These are phyloP conservation scores for Astraeus odoratus DNA, from an alignment of 768 basidiomycete genomes.

Conservation along the genomic window DNA sequence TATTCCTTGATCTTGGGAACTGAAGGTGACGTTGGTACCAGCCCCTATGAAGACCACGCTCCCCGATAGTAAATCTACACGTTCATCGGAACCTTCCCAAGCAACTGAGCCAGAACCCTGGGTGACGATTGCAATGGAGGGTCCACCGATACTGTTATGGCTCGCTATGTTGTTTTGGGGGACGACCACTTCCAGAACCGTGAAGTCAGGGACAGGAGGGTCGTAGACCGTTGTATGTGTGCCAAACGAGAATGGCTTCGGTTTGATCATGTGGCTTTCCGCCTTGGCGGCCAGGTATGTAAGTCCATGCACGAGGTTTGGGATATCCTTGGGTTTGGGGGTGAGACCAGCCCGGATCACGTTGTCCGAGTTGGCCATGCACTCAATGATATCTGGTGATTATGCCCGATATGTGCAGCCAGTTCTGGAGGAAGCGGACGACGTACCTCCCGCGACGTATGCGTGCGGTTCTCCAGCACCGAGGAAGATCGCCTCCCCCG, in stretches of 20 bases:
- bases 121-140: conserved; percentile 78
- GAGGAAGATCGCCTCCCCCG: conserved; percentile 90
- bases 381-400: conserved; percentile 86
- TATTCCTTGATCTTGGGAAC: conserved; percentile 20
- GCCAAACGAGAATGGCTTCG: conserved; percentile 39
- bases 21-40: conserved; percentile 47
- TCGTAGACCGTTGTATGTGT: conserved; percentile 60
- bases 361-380: conserved; percentile 99
- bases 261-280: conserved; percentile 61
- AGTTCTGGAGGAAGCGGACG: neutral
- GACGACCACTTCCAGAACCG: conserved; percentile 64
- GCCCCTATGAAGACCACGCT: conserved; percentile 84
- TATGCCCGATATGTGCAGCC: conserved; percentile 2
- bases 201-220: conserved; percentile 92
- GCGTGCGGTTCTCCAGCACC: conserved; percentile 97
- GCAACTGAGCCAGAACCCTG: conserved; percentile 52
- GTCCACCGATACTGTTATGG: conserved; percentile 68
- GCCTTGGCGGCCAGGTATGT: conserved; percentile 75
- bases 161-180: conserved; percentile 36
- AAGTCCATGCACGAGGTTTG: conserved; percentile 79
- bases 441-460: conserved; percentile 84
- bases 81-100: conserved; percentile 37
- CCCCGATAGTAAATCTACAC: conserved; percentile 47
- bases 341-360: conserved; percentile 98
- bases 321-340: conserved; percentile 91